These are phyloP conservation scores for Dionaea muscipula DNA, from an alignment of 179 eudicot species.

Conservation along the genomic window DNA sequence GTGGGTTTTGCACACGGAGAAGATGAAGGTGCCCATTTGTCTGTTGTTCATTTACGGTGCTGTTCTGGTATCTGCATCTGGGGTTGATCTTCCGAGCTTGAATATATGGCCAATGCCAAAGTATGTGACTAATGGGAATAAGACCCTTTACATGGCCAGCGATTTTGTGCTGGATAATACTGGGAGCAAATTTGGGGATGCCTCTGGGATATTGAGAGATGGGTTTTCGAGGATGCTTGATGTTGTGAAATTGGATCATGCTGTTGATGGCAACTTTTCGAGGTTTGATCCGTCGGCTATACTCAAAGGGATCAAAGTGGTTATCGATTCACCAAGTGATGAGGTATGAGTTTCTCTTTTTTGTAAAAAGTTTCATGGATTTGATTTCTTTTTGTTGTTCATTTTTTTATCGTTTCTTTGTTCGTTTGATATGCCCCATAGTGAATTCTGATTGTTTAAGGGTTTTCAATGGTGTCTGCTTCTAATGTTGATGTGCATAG, in stretches of 20 bases:
- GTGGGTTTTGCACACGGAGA: conserved; percentile 24
- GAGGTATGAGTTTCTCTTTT: conserved; percentile 35
- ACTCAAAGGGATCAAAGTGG: conserved; percentile 57
- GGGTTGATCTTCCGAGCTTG: conserved; percentile 17
- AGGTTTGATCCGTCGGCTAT: conserved; percentile 23
- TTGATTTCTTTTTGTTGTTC: not conserved
- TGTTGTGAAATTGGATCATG: conserved; percentile 42
- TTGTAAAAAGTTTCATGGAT: not conserved
- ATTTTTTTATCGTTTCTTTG: not conserved
- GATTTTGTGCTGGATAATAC: conserved; percentile 44
- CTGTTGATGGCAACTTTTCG: conserved; percentile 30
- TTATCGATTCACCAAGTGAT: conserved; percentile 43
- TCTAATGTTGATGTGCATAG: no score
- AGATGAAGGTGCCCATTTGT: conserved; percentile 17
- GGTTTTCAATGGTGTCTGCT: not conserved
- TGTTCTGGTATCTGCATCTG: conserved; percentile 14
- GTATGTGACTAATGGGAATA: conserved; percentile 36
- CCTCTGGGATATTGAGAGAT: conserved; percentile 47
- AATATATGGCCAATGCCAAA: conserved; percentile 91
- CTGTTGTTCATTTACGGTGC: conserved; percentile 23
- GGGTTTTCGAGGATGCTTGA: conserved; percentile 46
- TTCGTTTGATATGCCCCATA: not conserved
- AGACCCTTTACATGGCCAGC: conserved; percentile 28
- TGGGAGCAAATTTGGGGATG: conserved; percentile 58
- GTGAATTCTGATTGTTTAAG: not conserved